Evolutionary conservation across 352 stramenopile genomes (phyloP), one percentile per base, ranked within the genome.

Genomic region (Globisporangium solare): DNA sequence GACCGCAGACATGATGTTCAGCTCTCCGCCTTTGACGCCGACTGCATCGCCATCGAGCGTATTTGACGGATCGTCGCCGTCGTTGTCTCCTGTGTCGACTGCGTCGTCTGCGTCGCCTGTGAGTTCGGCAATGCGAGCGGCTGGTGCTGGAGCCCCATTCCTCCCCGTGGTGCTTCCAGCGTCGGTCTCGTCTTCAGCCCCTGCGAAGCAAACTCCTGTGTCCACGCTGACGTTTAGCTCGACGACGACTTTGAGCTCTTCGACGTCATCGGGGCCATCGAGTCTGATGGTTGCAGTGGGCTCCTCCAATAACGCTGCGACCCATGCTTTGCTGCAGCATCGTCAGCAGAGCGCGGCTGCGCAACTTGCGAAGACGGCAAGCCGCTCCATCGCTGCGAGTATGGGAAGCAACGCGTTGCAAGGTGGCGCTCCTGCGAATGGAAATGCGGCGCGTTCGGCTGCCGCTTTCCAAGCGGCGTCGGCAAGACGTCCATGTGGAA

Each of bases 401-500:
- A 35, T 63, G 22, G 51, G 21, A 5, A 56, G 22, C 37, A 56
- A 12, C 37, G 35, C 51, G 21, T 40, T 56, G 14, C 51, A 56
- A 14, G 15, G 22, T 14, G 43, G 20, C 20, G 41, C 35, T 12
- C 22, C 18, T 7, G 39, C 31, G 24, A 27, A 27, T 27, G 24
- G 24, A 43, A 66, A 51, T 47, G 46, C 39, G 17, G 51, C 58
- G 42, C 52, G 60, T 6, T 76, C 67, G 37, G 66, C 64, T 15
- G 60, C 63, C 35, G 24, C 62, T 32, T 71, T 83, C 49, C 68
- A 70, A 40, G 31, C 70, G 4, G 57, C 50, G 11, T 42, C 74
- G 14, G 48, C 42, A 17, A 61, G 66, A 39, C 70, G 71, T 6
- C 67, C 70, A 45, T 90, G 70, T 57, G 72, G 73, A 22, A 83